Evolutionary conservation across 345 rosid genomes (phyloP).

Genomic region (Gossypium turneri): DNA sequence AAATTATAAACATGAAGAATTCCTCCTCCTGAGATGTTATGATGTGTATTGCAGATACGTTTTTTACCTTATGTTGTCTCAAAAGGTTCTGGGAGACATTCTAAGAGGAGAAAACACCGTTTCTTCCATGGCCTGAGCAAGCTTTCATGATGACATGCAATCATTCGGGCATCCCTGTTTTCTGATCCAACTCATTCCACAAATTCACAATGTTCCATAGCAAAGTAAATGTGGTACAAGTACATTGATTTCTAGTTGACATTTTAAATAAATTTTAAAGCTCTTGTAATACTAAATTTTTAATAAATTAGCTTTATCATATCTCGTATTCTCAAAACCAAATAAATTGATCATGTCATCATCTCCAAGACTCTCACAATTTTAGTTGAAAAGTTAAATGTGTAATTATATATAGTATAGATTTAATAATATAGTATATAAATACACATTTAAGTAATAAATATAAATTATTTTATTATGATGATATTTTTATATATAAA

Average conservation of each 20-base stretch:
- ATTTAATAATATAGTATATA: too few species aligned
- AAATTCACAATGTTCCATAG: background rate
- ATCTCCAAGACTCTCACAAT: background rate
- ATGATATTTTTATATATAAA: too few species aligned
- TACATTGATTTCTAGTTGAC: too few species aligned
- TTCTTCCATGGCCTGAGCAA: slow-evolving; percentile 72
- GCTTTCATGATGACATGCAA: slow-evolving; percentile 10
- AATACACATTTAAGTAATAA: too few species aligned
- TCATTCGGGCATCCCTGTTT: background rate
- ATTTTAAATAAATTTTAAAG: too few species aligned
- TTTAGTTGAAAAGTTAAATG: too few species aligned
- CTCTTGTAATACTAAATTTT: too few species aligned
- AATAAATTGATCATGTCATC: background rate
- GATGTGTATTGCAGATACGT: slow-evolving; percentile 24
- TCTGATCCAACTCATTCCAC: background rate
- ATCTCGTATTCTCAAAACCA: background rate
- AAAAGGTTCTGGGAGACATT: too few species aligned
- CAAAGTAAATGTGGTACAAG: too few species aligned
- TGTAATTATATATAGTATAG: too few species aligned
- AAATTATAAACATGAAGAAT: background rate
- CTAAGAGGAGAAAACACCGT: slow-evolving; percentile 53
- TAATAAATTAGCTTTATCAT: background rate
- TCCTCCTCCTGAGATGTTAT: slow-evolving; percentile 40
- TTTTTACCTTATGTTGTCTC: too few species aligned
- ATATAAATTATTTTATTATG: too few species aligned